Evolutionary conservation across 2,329 filamentous ascomycete genomes (phyloP), one percentile per base, ranked within the genome.

Genomic region (Penicillium sp.): DNA sequence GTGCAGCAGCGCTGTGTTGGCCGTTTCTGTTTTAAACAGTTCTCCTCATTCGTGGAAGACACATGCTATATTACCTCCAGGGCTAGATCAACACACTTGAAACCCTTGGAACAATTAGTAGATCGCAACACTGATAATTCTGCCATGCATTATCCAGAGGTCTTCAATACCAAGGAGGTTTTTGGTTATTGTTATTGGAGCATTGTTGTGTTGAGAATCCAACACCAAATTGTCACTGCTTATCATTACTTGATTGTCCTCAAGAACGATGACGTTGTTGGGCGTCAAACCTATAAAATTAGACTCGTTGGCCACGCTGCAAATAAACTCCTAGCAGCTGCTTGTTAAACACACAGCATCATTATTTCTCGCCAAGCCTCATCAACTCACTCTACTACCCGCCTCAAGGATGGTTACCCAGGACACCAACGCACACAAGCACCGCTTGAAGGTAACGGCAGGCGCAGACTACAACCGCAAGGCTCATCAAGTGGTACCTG

Each of bases 391-490:
- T 50, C 6, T 12, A 9, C 4, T n/a, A 52, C 2, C 4, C 17
- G 19, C 2, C 17, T 10, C 21, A 19, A 54, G 2, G 9, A 57
- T 57, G 55, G 21, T 21, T 17, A 6, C 12, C 23, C 35, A 50
- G 10, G 40, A 53, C 29, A 40, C 35, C n/a, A 51, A 59, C 25
- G 35, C 61, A 38, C 37, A 58, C 5, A 64, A 69, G 40, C 96
- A 94, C 75, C 83, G 90, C 50, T 82, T 97, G 61, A 85, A 84
- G 64, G 88, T 97, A 55, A 95, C 91, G 0, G 91, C 91, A 1
- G 93, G 93, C 2, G 82, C 89, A 2, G 80, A 80, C 62, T 96
- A 97, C 76, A 86, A 94, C 71, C 75, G 81, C 35, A 75, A 81
- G n/a, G 83, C 84, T n/a, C 92, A 96, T 68, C 77, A 86, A 59